Conservation (phyloP, 345 rosid species). For the Lenwebbia sp. region DNA sequence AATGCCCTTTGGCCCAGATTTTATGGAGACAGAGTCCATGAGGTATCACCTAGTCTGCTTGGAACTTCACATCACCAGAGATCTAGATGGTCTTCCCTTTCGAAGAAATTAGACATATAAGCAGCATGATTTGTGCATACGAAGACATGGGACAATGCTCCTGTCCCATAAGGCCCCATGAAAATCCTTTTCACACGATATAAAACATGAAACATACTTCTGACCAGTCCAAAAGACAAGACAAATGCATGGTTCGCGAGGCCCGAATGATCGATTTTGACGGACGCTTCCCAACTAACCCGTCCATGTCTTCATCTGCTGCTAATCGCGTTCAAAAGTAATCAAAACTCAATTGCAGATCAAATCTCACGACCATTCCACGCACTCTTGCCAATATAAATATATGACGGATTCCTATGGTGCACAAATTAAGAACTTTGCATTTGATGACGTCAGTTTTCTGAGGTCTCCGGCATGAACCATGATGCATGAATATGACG, state of each 20-base stretch:
- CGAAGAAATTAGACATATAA: not conserved
- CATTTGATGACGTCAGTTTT: not conserved
- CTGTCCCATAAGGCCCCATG: not conserved
- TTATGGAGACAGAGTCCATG: no score
- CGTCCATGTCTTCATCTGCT: not conserved
- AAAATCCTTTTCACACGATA: not conserved
- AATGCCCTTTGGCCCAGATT: not conserved
- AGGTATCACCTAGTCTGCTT: no score
- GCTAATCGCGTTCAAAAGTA: not conserved
- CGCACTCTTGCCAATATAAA: no score
- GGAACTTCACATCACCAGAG: not conserved
- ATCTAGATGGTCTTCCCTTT: not conserved
- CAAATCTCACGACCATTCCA: no score
- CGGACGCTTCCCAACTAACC: not conserved
- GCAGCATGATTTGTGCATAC: not conserved
- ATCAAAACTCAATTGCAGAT: not conserved
- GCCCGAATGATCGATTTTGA: not conserved
- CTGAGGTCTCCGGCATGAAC: not conserved
- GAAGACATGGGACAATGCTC: not conserved
- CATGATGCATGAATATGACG: not conserved
- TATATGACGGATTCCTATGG: no score
- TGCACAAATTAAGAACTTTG: no score
- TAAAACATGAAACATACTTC: not conserved
- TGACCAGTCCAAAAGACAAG: not conserved
- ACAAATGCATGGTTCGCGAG: not conserved